phyloP scores from a whole-genome alignment of 108 stramenopile genomes.

The Stephanodiscus triporus region DNA sequence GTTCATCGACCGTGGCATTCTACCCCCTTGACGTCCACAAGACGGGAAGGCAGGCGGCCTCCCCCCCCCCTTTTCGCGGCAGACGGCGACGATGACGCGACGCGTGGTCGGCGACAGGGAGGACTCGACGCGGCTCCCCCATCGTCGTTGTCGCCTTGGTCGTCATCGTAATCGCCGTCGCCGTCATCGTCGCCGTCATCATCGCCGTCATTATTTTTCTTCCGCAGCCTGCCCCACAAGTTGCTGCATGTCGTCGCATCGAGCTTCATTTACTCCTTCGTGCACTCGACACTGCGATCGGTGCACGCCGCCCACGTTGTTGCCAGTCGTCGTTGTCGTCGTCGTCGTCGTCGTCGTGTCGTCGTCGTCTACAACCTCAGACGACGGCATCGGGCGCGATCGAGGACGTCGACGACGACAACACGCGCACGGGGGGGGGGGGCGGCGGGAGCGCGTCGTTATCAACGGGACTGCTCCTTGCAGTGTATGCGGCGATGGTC shows the following conservation, averaged over 20 bases:
- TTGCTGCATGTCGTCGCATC: slow-evolving; percentile 79
- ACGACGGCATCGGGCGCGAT: slow-evolving; percentile 79
- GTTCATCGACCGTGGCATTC: slow-evolving; percentile 80
- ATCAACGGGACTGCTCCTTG: slow-evolving; percentile 69
- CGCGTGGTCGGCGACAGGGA: not conserved
- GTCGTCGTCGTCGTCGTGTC: slow-evolving; percentile 21
- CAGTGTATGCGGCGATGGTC: slow-evolving; percentile 84
- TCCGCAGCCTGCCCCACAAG: slow-evolving; percentile 76
- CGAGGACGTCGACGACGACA: slow-evolving; percentile 62
- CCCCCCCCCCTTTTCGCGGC: not conserved
- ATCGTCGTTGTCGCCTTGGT: not conserved
- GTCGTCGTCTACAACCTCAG: slow-evolving; percentile 57
- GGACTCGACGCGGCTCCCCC: no score
- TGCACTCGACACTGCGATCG: slow-evolving; percentile 75
- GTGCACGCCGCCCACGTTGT: no score
- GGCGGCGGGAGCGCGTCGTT: not conserved
- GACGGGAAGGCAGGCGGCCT: slow-evolving; percentile 67
- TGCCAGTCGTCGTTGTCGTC: not conserved
- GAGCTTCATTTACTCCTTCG: slow-evolving; percentile 89
- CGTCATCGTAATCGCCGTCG: slow-evolving; percentile 7
- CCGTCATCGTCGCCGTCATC: slow-evolving; percentile 3
- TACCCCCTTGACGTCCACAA: slow-evolving; percentile 92
- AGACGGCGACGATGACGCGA: not conserved
- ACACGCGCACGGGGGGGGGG: slow-evolving; percentile 55
- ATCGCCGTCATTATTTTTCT: no score